Base-by-base conservation (phyloP, 2,329 filamentous ascomycete species). In the Diaporthe caulivora region DNA sequence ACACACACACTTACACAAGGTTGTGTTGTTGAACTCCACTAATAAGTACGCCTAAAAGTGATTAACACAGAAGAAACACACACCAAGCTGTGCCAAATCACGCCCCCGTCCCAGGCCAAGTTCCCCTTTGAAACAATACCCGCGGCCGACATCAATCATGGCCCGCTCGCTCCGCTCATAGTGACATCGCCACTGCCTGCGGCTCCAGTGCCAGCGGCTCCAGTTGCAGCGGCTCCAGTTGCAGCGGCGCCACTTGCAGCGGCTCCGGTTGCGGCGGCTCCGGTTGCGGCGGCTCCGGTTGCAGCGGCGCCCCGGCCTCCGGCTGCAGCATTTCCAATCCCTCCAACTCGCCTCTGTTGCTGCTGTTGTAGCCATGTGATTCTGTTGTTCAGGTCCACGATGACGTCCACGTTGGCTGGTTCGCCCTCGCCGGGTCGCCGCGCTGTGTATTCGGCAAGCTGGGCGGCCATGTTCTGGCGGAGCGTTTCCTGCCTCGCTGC, bases 401-500 rank as follows among this genome's bases (percentile, higher is more conserved):
- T 62, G 57, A 42, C 1, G 15, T 62, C 57, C 24, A 15, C 24
- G 37, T 44, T 62, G 17, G 2, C 2, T 47, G 3, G 7, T 18
- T 47, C 17, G 24, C 31, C 31, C 1, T 44, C 17, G 24, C 1
- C 58, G 29, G 31, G 57, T 29, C 18, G n/a, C 3, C 57, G 57
- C 15, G 44, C 18, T 18, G 55, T 58, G 34, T 26, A 58, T n/a
- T 29, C n/a, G 37, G 57, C n/a, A 42, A 60, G 57, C 24, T 60
- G 34, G 6, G 8, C 7, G 37, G 13, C 11, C 37, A 31, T 6
- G 9, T 21, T 18, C 31, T 26, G 24, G 21, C 21, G 44, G 11
- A 76, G 24, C 70, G 74, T 29, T 24, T 31, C 65, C 37, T 62
- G 24, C 51, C 69, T 10, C 9, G 54, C 21, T n/a, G 34, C 31